phyloP scores from a whole-genome alignment of 768 basidiomycete species.

The Hericium erinaceus region DNA sequence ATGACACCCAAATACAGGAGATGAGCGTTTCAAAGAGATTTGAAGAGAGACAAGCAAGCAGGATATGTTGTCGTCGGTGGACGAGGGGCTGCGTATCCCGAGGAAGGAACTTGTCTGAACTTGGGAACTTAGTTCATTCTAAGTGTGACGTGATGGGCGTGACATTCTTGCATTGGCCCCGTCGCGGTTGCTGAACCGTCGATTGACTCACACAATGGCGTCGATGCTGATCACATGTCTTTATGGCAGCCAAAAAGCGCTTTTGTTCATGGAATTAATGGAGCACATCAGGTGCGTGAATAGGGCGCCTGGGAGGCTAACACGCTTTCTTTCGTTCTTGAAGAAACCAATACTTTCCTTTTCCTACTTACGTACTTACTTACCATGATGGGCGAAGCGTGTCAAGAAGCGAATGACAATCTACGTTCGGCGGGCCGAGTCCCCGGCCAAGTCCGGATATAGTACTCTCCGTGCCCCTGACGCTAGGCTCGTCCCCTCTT shows the following conservation, averaged over 20 bases:
- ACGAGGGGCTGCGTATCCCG: conserved; percentile 4
- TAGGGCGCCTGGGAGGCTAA: neutral
- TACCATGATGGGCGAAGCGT: conserved; percentile 1
- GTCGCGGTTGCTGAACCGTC: neutral
- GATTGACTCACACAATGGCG: neutral
- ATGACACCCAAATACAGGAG: neutral
- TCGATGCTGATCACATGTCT: neutral
- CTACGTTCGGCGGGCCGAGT: conserved; percentile 1
- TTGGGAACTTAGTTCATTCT: conserved; percentile 19
- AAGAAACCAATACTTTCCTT: neutral
- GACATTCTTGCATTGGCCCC: conserved; percentile 5
- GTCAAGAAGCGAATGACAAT: neutral
- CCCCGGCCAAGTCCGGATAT: neutral
- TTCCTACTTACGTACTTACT: conserved; percentile 3
- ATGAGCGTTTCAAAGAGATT: neutral
- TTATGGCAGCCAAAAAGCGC: neutral
- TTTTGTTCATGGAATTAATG: neutral
- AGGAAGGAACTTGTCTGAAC: conserved; percentile 12
- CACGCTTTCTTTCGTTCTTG: neutral
- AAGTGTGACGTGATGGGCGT: conserved; percentile 16
- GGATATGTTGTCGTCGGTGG: neutral
- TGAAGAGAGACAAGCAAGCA: neutral
- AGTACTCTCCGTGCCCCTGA: neutral
- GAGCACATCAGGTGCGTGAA: too few relatives aligned
- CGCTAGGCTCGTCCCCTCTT: neutral